A percentile compares a stretch with the other conserved stretches of the same genome.
Conservation (phyloP, 345 rosid species). For the Excoecaria cochinchinensis region DNA sequence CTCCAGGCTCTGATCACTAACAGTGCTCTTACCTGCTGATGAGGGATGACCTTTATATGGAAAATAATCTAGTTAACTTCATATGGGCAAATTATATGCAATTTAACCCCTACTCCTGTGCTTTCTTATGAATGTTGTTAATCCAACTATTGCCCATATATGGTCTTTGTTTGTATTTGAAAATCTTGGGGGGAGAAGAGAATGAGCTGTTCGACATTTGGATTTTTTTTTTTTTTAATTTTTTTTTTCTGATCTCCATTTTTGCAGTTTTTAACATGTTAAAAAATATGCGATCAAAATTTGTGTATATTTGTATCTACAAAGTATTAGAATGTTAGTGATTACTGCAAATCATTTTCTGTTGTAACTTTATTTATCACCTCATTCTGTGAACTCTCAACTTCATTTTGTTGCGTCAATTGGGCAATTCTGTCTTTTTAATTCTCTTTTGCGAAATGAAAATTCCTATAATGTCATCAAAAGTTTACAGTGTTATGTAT, state of each 20-base stretch:
- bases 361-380: not conserved
- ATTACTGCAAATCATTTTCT: not conserved
- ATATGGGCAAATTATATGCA: not conserved
- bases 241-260: too few relatives aligned
- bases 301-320: constrained; percentile 1
- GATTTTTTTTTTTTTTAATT: not conserved
- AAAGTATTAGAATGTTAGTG: not conserved
- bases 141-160: not conserved
- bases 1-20: constrained; percentile 18
- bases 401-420: too few relatives aligned
- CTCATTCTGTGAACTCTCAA: not conserved
- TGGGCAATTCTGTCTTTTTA: too few relatives aligned
- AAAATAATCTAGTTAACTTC: not conserved
- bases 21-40: not conserved
- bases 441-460: too few relatives aligned
- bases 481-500: too few relatives aligned
- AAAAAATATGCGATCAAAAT: not conserved
- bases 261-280: not conserved
- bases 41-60: not conserved
- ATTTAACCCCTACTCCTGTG: not conserved
- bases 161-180: not conserved
- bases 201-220: too few relatives aligned
- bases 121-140: not conserved
- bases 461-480: too few relatives aligned
- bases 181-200: not conserved